Percentiles rank a stretch among this genome's conserved stretches.
phyloP scores from a whole-genome alignment of 2,329 filamentous ascomycete genomes.

The Aspergillus neoniger region DNA sequence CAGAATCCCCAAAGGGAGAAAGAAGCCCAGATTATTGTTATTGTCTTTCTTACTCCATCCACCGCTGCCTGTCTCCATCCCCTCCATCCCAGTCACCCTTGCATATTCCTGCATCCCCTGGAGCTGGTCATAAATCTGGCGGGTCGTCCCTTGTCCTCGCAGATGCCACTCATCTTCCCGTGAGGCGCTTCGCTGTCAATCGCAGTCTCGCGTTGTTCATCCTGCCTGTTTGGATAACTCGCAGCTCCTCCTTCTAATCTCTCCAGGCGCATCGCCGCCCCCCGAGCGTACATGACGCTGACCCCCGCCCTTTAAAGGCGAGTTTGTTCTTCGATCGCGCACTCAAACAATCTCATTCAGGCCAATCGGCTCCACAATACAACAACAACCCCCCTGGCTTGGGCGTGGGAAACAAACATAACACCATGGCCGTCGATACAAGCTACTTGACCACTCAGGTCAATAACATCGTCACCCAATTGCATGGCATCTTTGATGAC shows the following conservation, averaged over 20 bases:
- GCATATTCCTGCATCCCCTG: constrained; percentile 19
- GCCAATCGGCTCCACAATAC: background rate
- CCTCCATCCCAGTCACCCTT: constrained; percentile 17
- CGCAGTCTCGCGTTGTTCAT: constrained; percentile 20
- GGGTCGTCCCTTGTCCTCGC: constrained; percentile 20
- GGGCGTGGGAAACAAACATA: constrained; percentile 8
- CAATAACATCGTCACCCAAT: constrained; percentile 86
- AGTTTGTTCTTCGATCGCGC: background rate
- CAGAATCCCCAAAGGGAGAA: constrained; percentile 7
- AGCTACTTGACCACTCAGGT: constrained; percentile 94
- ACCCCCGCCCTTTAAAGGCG: constrained; percentile 5
- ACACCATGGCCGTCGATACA: constrained; percentile 70
- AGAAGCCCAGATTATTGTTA: constrained; percentile 14
- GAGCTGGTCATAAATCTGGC: constrained; percentile 23
- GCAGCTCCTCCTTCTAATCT: constrained; percentile 4
- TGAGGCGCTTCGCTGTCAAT: constrained; percentile 18
- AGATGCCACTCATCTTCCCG: constrained; percentile 20
- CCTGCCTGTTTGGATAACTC: constrained; percentile 15
- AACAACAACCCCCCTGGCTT: constrained; percentile 9
- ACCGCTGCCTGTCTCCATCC: constrained; percentile 3
- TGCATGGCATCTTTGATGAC: constrained; percentile 94
- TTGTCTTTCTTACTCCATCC: constrained; percentile 7
- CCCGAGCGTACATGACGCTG: constrained; percentile 8
- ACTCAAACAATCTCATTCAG: background rate
- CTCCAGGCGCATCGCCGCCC: constrained; percentile 13